Base-by-base conservation (phyloP, 257 asterid genomes). In the Agastache rugosa region DNA sequence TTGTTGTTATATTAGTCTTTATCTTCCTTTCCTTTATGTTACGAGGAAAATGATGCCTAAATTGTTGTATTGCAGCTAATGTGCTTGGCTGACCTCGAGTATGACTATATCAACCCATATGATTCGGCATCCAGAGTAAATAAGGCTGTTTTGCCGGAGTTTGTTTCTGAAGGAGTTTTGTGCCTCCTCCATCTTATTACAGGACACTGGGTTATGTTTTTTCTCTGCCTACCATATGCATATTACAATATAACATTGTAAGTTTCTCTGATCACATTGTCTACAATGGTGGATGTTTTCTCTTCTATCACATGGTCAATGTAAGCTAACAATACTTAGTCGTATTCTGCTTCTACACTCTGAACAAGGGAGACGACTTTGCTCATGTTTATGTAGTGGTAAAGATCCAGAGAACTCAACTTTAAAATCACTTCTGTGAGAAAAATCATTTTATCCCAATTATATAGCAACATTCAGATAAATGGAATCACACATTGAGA, bases 71-170 rank as follows among this genome's bases (percentile, higher is more conserved):
- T 87, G 90, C 91, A 91, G 98, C 85, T 88, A 56, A 90, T 88
- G 88, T 90, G 97, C 90, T 85, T 94, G 84, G 92, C 93, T 11
- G 96, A 91, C 85, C 90, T 94, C 29, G 97, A 92, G 81, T 84
- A 71, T 39, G 97, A 94, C 75, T 94, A 86, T 56, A 86, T 91
- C 87, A 91, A 91, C 74, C 97, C 96, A 25, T 91, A 86, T 72
- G 97, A 91, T 79, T 81, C 97, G n/a, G 88, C 97, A 39, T 82
- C 93, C 44, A 86, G 90, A 81, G 88, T 91, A 82, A 94, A 94
- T 67, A 78, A 44, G 60, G 89, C 86, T 51, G 83, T 90, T 65
- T 72, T 92, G 74, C 96, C 96, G 2, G 97, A 92, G 84, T 94
- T 86, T 77, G 29, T 90, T 35, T 73, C 76, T 48, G 77, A 84